These are phyloP conservation scores for Trichoderma erinaceum DNA, from an alignment of 495 filamentous ascomycete genomes.

Conservation along the genomic window DNA sequence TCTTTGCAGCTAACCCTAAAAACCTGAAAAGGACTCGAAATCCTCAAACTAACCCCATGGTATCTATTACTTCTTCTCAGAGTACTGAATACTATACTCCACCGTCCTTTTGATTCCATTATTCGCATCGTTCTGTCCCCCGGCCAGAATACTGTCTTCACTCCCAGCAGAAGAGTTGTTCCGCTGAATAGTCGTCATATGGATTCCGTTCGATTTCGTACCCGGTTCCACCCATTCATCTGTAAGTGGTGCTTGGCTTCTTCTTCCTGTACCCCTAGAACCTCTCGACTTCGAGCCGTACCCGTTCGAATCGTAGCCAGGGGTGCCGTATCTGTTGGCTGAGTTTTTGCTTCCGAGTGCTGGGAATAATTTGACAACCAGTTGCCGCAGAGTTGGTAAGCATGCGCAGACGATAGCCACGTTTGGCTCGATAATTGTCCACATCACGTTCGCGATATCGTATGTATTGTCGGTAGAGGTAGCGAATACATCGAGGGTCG, in stretches of 20 bases:
- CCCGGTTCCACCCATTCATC: too few species aligned
- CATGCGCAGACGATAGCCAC: conserved; percentile 43
- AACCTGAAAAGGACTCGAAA: too few species aligned
- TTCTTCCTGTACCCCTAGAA: not conserved
- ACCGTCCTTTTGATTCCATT: not conserved
- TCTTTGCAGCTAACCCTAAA: too few species aligned
- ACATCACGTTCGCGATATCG: conserved; percentile 36
- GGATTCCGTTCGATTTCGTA: not conserved
- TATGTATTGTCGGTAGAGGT: conserved; percentile 14
- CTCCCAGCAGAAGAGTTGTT: not conserved
- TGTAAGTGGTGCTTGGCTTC: not conserved
- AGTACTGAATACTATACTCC: not conserved
- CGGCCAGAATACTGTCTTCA: not conserved
- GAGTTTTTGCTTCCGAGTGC: not conserved
- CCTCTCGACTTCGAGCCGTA: too few species aligned
- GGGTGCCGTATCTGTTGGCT: not conserved
- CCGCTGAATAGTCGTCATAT: not conserved
- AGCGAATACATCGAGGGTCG: not conserved
- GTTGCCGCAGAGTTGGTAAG: conserved; percentile 27
- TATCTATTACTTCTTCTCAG: not conserved
- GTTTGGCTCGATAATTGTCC: conserved; percentile 43
- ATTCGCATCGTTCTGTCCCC: not conserved
- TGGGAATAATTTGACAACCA: not conserved
- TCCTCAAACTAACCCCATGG: too few species aligned
- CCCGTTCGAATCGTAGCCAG: not conserved